phyloP scores from a whole-genome alignment of 768 basidiomycete species.

The Antrodiella citrinella region DNA sequence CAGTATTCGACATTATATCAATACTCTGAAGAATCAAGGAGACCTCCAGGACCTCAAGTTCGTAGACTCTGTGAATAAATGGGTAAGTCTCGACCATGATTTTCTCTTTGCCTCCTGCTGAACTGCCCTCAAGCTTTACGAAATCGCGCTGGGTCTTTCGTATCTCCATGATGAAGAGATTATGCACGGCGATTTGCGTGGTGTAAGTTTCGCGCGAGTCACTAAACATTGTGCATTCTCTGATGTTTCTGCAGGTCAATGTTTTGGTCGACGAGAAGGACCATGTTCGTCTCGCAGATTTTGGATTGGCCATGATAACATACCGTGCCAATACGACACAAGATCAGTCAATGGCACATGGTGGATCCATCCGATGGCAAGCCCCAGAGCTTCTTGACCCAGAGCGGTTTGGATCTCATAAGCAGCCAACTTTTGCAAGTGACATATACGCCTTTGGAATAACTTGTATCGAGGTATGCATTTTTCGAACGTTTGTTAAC shows the following conservation, averaged over 20 bases:
- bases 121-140: background rate
- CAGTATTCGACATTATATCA: background rate
- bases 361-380: background rate
- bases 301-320: conserved; percentile 7
- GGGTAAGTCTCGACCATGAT: background rate
- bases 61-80: too few relatives aligned
- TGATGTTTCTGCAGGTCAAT: conserved; percentile 4
- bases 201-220: background rate
- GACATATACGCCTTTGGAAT: too few relatives aligned
- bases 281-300: conserved; percentile 9
- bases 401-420: background rate
- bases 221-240: background rate
- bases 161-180: conserved; percentile 3
- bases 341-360: background rate
- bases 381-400: conserved; percentile 8
- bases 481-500: too few relatives aligned
- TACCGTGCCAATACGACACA: too few relatives aligned
- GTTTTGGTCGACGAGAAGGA: conserved; percentile 7
- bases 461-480: too few relatives aligned
- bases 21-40: background rate
- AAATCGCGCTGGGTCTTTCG: conserved; percentile 3
- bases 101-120: background rate
- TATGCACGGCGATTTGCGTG: conserved; percentile 7
- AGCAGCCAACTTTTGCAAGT: conserved; percentile 1
- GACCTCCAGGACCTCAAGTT: background rate